Percentiles rank a stretch among this genome's conserved stretches.
phyloP scores from a whole-genome alignment of 2,329 filamentous ascomycete genomes.

The Alternaria arbusti region DNA sequence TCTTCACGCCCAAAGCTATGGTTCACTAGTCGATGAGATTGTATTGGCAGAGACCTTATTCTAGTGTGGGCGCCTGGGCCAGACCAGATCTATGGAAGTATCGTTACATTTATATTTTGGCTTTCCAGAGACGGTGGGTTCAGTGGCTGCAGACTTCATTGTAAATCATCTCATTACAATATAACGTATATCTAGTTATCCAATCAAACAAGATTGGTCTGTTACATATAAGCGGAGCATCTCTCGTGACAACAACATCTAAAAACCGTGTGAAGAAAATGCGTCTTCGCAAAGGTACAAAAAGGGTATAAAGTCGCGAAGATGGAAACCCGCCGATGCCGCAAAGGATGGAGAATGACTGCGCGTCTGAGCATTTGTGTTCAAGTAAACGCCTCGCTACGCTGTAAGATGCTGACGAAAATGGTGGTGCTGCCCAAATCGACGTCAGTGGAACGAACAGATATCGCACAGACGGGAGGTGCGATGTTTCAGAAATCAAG shows the following conservation, averaged over 20 bases:
- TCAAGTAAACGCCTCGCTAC: conserved; percentile 1
- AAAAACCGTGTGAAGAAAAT: neutral
- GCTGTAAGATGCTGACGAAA: neutral
- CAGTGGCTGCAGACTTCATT: neutral
- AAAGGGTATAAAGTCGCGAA: conserved; percentile 3
- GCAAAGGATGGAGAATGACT: neutral
- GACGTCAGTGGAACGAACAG: neutral
- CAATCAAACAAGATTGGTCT: neutral
- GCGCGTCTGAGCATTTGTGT: neutral
- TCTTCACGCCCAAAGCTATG: neutral
- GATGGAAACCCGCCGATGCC: neutral
- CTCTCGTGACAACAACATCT: neutral
- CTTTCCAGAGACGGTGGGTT: neutral
- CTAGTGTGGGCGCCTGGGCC: neutral
- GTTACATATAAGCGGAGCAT: neutral
- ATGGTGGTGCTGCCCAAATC: neutral
- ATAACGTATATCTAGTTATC: neutral
- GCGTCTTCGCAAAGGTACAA: neutral
- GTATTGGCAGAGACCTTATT: neutral
- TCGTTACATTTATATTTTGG: neutral
- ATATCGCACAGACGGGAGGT: neutral
- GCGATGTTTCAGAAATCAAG: neutral
- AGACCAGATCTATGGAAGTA: neutral
- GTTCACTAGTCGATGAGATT: neutral
- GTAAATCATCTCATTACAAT: neutral